These are phyloP conservation scores for Quercus wislizeni DNA, from an alignment of 306 rosid species.

Conservation along the genomic window DNA sequence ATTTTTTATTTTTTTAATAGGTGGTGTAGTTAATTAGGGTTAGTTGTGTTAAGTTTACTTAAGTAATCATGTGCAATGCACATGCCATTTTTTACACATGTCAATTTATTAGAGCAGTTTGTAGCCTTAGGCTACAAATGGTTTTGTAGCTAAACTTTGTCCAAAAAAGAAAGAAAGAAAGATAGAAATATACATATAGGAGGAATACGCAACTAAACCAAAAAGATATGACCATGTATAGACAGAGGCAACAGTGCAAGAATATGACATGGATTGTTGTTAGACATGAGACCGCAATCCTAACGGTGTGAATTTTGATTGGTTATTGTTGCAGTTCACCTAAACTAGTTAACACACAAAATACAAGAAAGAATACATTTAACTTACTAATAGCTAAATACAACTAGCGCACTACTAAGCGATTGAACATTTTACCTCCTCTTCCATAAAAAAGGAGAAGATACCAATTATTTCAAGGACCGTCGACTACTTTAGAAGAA, in stretches of 20 bases:
- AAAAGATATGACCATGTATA: background rate
- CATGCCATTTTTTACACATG: too few relatives aligned
- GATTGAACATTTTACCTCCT: background rate
- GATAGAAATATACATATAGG: too few relatives aligned
- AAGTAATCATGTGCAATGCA: too few relatives aligned
- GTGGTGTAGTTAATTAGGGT: too few relatives aligned
- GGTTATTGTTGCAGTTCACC: background rate
- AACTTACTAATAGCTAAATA: too few relatives aligned
- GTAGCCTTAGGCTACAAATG: too few relatives aligned
- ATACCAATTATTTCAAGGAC: background rate
- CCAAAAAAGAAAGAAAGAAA: background rate
- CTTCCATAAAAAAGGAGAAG: background rate
- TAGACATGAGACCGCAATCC: background rate
- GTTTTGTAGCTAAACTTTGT: too few relatives aligned
- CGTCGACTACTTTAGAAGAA: background rate
- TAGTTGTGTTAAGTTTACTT: too few relatives aligned
- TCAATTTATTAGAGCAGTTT: too few relatives aligned
- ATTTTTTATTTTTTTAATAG: too few relatives aligned
- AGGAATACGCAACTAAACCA: background rate
- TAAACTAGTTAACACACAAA: background rate
- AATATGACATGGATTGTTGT: background rate
- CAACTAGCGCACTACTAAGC: too few relatives aligned
- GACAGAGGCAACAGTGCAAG: background rate
- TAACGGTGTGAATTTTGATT: background rate
- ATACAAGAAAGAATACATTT: background rate